phyloP scores from a whole-genome alignment of 805 yeast species.

The Zygotorulaspora danielsina region DNA sequence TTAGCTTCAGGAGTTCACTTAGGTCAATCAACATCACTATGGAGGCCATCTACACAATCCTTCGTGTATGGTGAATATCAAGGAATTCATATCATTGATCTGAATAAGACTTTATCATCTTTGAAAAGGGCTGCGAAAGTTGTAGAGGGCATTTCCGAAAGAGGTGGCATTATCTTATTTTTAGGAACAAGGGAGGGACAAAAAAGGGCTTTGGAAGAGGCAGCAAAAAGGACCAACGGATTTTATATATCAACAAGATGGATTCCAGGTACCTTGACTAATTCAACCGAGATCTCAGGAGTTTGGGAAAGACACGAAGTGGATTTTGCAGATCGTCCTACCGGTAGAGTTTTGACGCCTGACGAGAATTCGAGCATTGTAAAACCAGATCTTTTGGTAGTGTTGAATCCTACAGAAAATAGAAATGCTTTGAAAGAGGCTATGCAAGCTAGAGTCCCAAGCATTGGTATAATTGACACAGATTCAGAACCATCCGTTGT shows the following conservation, averaged over 20 bases:
- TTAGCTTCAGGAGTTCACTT: constrained; percentile 92
- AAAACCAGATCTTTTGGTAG: constrained; percentile 84
- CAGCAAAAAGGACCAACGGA: constrained; percentile 74
- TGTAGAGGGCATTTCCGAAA: constrained; percentile 73
- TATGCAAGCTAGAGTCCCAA: constrained; percentile 75
- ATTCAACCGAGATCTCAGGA: constrained; percentile 60
- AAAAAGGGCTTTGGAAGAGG: constrained; percentile 65
- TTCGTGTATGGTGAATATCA: constrained; percentile 83
- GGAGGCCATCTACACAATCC: constrained; percentile 80
- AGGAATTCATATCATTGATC: constrained; percentile 86
- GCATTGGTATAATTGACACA: constrained; percentile 90
- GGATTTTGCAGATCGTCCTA: constrained; percentile 65
- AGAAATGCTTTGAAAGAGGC: constrained; percentile 79
- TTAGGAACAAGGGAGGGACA: constrained; percentile 84
- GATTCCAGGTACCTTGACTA: constrained; percentile 94
- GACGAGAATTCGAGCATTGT: constrained; percentile 51
- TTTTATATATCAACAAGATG: constrained; percentile 80
- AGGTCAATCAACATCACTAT: constrained; percentile 80
- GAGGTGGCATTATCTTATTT: constrained; percentile 80
- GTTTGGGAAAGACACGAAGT: constrained; percentile 68
- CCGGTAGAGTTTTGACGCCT: constrained; percentile 52
- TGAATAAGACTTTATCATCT: constrained; percentile 72
- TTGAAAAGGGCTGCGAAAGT: constrained; percentile 81
- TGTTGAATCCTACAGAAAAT: constrained; percentile 85
- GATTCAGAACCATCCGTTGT: constrained; percentile 86